These are phyloP conservation scores for Pseudopyrenochaeta lycopersici DNA, from an alignment of 2,329 filamentous ascomycete species.

Conservation along the genomic window DNA sequence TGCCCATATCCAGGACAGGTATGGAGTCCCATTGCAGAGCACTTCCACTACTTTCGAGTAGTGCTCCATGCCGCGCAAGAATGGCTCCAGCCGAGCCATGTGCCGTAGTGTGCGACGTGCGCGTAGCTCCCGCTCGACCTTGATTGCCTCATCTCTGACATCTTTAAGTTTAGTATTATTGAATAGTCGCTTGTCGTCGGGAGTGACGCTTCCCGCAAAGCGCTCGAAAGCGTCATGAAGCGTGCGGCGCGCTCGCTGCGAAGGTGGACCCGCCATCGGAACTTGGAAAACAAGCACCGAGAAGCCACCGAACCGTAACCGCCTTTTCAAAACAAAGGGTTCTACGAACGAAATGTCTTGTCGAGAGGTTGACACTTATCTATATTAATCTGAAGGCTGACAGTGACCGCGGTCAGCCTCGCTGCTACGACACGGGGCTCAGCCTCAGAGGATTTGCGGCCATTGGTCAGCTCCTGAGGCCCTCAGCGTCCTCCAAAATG, in stretches of 20 bases:
- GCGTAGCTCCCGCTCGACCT: conserved; percentile 53
- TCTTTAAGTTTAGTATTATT: conserved; percentile 44
- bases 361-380: too few species aligned
- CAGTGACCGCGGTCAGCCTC: too few species aligned
- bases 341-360: too few species aligned
- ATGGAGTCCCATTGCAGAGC: conserved; percentile 58
- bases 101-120: conserved; percentile 51
- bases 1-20: conserved; percentile 56
- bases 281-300: too few species aligned
- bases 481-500: too few species aligned
- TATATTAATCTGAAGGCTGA: too few species aligned
- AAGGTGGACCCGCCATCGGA: conserved; percentile 2
- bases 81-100: conserved; percentile 53
- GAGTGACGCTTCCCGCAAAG: conserved; percentile 13
- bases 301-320: too few species aligned
- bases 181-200: conserved; percentile 13
- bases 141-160: conserved; percentile 38
- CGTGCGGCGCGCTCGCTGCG: conserved; percentile 12
- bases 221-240: conserved; percentile 17
- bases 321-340: too few species aligned
- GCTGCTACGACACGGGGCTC: too few species aligned
- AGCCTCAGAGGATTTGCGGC: too few species aligned
- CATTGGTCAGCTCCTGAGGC: too few species aligned
- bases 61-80: conserved; percentile 53
- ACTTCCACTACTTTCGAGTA: conserved; percentile 55